Conservation (phyloP, 164 flowering plant genomes). For the Warburgia ugandensis region DNA sequence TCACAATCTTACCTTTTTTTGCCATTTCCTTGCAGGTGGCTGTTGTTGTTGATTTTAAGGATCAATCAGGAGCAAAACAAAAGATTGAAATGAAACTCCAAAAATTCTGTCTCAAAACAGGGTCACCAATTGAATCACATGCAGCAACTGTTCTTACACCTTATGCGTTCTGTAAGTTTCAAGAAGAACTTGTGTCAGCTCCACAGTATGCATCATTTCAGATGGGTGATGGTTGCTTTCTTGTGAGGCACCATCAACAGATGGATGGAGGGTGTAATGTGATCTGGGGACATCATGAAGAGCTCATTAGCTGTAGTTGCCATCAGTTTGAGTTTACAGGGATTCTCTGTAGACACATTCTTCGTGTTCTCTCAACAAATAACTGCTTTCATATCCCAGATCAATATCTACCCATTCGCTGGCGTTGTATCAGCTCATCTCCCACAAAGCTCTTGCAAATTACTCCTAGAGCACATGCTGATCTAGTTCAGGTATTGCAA, state of each 20-base stretch:
- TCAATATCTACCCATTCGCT: constrained; percentile 53
- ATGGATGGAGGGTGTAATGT: constrained; percentile 67
- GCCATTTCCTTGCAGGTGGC: constrained; percentile 37
- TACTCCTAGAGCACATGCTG: constrained; percentile 25
- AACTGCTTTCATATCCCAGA: constrained; percentile 83
- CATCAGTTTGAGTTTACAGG: constrained; percentile 71
- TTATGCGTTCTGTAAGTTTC: constrained; percentile 60
- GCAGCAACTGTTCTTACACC: constrained; percentile 75
- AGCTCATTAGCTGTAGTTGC: constrained; percentile 58
- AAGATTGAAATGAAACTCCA: constrained; percentile 44
- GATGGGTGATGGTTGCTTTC: constrained; percentile 49
- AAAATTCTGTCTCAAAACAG: constrained; percentile 56
- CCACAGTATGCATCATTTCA: constrained; percentile 69
- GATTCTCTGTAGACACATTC: constrained; percentile 62
- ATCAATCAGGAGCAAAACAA: constrained; percentile 40
- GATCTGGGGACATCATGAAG: constrained; percentile 51
- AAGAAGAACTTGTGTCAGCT: constrained; percentile 70
- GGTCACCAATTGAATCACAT: constrained; percentile 80
- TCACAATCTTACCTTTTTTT: not conserved
- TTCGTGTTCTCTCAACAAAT: constrained; percentile 66
- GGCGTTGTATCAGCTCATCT: constrained; percentile 35
- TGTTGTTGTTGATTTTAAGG: constrained; percentile 38
- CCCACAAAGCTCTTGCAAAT: constrained; percentile 17
- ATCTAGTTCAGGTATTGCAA: constrained; percentile 44
- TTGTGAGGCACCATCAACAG: constrained; percentile 67